Evolutionary conservation across 2,329 filamentous ascomycete species (phyloP), one percentile per base, ranked within the genome.

Genomic region (Neofusicoccum kwambonambiense): DNA sequence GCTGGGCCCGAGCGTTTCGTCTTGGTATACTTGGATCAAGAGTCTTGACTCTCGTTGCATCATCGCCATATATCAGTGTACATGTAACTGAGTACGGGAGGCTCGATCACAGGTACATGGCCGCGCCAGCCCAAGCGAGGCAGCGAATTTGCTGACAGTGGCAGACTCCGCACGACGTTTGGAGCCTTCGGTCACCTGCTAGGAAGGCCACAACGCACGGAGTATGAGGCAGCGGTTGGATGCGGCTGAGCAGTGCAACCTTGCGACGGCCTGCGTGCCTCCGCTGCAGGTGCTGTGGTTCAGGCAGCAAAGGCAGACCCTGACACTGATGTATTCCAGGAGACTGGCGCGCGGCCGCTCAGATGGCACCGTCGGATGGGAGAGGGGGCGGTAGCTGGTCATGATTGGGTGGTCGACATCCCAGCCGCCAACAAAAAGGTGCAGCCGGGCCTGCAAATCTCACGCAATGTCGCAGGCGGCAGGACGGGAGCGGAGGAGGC

Each of bases 231-330:
- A 22, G 22, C 22, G 22, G 41, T 45, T 17, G 41, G n/a, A 44
- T 58, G 54, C 54, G 54, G 54, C 54, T 35, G 42, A 49, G 56
- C 42, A 47, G 42, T 37, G 31, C 41, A n/a, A 60, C 42, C 19
- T 17, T 11, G 13, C 27, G n/a, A 13, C 37, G 22, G 22, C 35
- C 15, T 35, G 12, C 13, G 35, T 58, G 39, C 22, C 3, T 31
- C 42, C 41, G 17, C 31, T 45, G 56, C 56, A 60, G 56, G 56
- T 44, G 47, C 31, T 49, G 27, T 15, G 27, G 54, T 47, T 35
- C 41, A 58, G 42, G 52, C 42, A 58, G 56, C 41, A n/a, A 45
- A 45, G 41, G 27, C 11, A 45, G 41, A 35, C n/a, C 54, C 56
- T 47, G 41, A 35, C n/a, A 27, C 56, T 47, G n/a, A 37, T 8